phyloP scores from a whole-genome alignment of 768 basidiomycete genomes.

The Mycena haematopus region DNA sequence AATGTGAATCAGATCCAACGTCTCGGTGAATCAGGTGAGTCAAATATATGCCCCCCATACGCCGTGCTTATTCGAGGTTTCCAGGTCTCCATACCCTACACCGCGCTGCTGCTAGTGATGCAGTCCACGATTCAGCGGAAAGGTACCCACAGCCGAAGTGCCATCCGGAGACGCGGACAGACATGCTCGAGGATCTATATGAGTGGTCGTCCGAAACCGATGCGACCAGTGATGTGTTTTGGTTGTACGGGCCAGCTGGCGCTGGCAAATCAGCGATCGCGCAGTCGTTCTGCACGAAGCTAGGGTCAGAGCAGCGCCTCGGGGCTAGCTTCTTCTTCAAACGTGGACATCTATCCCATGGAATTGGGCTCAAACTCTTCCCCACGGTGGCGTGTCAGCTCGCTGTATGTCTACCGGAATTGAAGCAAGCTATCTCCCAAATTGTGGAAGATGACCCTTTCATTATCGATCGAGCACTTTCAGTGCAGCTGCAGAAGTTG shows the following conservation, averaged over 20 bases:
- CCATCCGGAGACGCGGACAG: neutral
- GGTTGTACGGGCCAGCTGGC: neutral
- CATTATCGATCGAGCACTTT: neutral
- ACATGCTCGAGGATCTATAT: neutral
- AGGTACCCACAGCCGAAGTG: neutral
- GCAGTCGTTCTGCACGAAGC: neutral
- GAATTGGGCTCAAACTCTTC: neutral
- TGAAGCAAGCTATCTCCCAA: neutral
- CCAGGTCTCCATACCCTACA: neutral
- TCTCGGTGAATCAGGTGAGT: neutral
- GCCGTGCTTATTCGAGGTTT: too few relatives aligned
- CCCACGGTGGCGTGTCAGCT: neutral
- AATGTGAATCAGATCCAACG: slow-evolving; percentile 5
- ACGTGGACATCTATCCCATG: neutral
- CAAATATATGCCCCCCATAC: neutral
- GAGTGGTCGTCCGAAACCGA: neutral
- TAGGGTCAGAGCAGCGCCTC: neutral
- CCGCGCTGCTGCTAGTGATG: neutral
- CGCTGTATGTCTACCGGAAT: neutral
- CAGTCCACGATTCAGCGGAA: neutral
- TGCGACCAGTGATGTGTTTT: neutral
- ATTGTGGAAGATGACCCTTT: neutral
- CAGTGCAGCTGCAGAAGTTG: neutral
- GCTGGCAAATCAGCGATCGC: slow-evolving; percentile 9
- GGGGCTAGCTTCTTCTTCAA: slow-evolving; percentile 9